Evolutionary conservation across 176 grass and related monocot species (phyloP), one percentile per base, ranked within the genome.

Genomic region (Triticum urartu): DNA sequence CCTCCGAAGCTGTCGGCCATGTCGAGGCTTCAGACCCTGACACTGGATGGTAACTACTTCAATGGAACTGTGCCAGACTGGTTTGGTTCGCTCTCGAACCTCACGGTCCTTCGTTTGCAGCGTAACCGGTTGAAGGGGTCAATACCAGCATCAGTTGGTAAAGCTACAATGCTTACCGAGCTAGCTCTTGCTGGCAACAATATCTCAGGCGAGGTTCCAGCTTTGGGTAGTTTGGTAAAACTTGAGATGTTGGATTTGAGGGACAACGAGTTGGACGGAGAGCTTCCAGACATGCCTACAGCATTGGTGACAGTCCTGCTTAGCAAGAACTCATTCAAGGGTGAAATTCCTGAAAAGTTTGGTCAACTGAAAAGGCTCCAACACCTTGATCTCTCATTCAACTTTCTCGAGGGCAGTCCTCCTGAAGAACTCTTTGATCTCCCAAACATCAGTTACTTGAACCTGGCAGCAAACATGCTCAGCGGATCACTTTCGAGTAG

Each of bases 171-270:
- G 85, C 85, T 98, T 45, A 92, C 75, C 33, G 93, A 94, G 73
- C 79, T 98, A 17, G 84, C 96, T 6, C 86, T 95, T 64, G 91
- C 96, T 11, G 87, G 88, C 58, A 98, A 98, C 50, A 86, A 75
- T 60, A 91, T 95, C 83, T 90, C 93, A 1, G 96, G 96, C n/a
- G 63, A 86, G 78, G 63, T 98, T 87, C 96, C 96, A 69, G 48
- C 86, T 82, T 70, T 98, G 79, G 88, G 75, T 17, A 52, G 32
- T 64, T 81, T 95, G 68, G 82, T 71, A 38, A 95, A 78, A 64
- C 91, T 98, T 79, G 91, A 94, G 47, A 89, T 98, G 93, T 84
- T 98, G 81, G 96, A 98, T 92, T 88, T 98, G 85, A 98, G 96
- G 86, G 88, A 92, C 68, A 98, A 98, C 56, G 60, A 60, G 58